Evolutionary conservation across 163 green algal genomes (phyloP).

Genomic region (Scenedesmus sp.): DNA sequence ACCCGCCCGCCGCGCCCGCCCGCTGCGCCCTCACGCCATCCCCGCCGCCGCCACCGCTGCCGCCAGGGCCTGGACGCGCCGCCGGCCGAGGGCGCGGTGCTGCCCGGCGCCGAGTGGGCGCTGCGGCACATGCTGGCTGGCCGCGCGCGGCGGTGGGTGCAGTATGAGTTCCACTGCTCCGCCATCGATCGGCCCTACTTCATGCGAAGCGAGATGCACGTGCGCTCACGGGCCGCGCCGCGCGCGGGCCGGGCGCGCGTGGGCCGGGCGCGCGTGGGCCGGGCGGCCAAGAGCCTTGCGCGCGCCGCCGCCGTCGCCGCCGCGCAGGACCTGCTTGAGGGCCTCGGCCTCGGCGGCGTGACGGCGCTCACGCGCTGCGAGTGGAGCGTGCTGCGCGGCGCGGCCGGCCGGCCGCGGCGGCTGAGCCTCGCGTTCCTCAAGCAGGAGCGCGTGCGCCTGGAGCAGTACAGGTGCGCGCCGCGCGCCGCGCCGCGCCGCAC

Average conservation of each 20-base stretch:
- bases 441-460: constrained; percentile 75
- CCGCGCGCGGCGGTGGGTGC: constrained; percentile 59
- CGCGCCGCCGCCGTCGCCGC: too few species aligned
- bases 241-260: too few species aligned
- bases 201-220: constrained; percentile 68
- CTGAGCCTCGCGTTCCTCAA: constrained; percentile 78
- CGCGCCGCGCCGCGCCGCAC: too few species aligned
- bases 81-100: constrained; percentile 1
- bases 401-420: constrained; percentile 74
- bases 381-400: constrained; percentile 69
- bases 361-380: constrained; percentile 69
- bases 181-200: constrained; percentile 84
- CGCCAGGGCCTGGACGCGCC: too few species aligned
- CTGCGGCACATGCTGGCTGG: constrained; percentile 59
- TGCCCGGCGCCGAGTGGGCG: constrained; percentile 51
- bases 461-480: constrained; percentile 64
- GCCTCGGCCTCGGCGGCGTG: constrained; percentile 53
- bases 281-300: too few species aligned
- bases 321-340: constrained; percentile 49
- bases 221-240: neutral
- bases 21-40: too few species aligned
- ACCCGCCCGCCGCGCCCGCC: neutral
- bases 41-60: too few species aligned
- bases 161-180: constrained; percentile 79
- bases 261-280: too few species aligned